Evolutionary conservation across 495 filamentous ascomycete species (phyloP).

Genomic region (Neurospora discreta): DNA sequence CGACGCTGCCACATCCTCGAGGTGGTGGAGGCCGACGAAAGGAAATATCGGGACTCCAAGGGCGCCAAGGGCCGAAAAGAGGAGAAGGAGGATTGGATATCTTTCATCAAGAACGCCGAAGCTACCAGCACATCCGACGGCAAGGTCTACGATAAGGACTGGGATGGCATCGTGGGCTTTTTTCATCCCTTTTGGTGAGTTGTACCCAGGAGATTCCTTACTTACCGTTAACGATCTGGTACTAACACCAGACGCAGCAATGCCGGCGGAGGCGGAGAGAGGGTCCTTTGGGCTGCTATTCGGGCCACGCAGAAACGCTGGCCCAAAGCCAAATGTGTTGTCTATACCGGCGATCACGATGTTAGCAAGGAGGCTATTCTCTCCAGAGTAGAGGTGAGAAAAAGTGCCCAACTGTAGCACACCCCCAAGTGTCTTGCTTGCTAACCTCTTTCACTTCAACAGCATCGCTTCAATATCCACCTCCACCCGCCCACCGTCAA

Average conservation of each 20-base stretch:
- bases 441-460: neutral
- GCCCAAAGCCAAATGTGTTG: conserved; percentile 76
- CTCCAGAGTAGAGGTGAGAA: conserved; percentile 55
- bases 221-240: neutral
- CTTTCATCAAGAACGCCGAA: conserved; percentile 46
- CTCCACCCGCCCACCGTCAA: conserved; percentile 73
- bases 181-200: conserved; percentile 90
- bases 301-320: conserved; percentile 81
- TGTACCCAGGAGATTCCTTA: neutral
- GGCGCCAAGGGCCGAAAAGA: conserved; percentile 18
- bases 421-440: neutral
- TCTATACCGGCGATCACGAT: conserved; percentile 92
- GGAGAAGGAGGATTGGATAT: conserved; percentile 41
- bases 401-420: neutral
- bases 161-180: conserved; percentile 83
- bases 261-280: conserved; percentile 89
- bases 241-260: conserved; percentile 44
- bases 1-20: conserved; percentile 51
- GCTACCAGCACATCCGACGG: conserved; percentile 40
- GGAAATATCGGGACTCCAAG: conserved; percentile 32
- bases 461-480: conserved; percentile 86
- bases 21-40: conserved; percentile 48
- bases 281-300: conserved; percentile 94
- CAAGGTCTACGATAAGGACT: conserved; percentile 42
- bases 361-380: conserved; percentile 70